Conservation (phyloP, 129 eudicot species). For the Lactuca sativa region DNA sequence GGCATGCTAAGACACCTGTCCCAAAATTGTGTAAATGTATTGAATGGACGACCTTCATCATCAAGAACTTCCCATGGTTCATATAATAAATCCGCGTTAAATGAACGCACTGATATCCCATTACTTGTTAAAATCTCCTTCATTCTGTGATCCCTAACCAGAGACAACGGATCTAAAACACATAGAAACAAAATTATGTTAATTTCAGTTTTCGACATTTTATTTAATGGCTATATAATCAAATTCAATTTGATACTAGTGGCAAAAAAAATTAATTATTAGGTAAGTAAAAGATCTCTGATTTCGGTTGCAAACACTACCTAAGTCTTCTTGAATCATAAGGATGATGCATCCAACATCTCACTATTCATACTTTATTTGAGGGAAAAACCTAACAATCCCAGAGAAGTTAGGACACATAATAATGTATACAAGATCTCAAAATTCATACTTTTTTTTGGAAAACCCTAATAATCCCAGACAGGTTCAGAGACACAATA, state of each 20-base stretch:
- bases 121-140: slow-evolving; percentile 64
- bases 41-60: slow-evolving; percentile 62
- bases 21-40: slow-evolving; percentile 77
- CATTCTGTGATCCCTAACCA: slow-evolving; percentile 77
- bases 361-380: slow-evolving; percentile 4
- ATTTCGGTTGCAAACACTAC: too few species aligned
- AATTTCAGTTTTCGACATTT: background rate
- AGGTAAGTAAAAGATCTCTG: too few species aligned
- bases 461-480: background rate
- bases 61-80: slow-evolving; percentile 93
- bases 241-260: too few species aligned
- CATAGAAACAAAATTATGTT: slow-evolving; percentile 15
- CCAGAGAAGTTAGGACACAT: background rate
- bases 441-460: too few species aligned
- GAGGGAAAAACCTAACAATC: background rate
- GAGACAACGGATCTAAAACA: slow-evolving; percentile 73
- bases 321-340: background rate
- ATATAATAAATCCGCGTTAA: slow-evolving; percentile 83
- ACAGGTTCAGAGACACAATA: background rate
- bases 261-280: too few species aligned
- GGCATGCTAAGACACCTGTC: slow-evolving; percentile 90
- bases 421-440: background rate
- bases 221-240: too few species aligned
- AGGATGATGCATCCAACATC: slow-evolving; percentile 14
- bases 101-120: slow-evolving; percentile 69